phyloP scores from a whole-genome alignment of 2,329 filamentous ascomycete genomes.

The Scedosporium boydii region DNA sequence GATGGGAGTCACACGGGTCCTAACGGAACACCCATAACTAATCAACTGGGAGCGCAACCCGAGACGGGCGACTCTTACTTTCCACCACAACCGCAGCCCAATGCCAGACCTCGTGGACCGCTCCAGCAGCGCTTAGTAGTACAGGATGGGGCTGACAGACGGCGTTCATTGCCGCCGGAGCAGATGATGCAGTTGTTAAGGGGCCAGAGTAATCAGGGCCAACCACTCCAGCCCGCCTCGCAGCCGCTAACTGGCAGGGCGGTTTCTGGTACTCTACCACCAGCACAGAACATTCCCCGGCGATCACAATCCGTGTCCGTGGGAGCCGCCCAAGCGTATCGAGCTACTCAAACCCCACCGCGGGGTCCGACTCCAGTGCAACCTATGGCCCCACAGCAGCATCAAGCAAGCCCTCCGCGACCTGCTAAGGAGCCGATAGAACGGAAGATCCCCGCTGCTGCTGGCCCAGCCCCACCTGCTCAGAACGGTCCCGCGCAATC shows the following conservation, averaged over 20 bases:
- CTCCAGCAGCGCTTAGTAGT: neutral
- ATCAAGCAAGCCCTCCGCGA: neutral
- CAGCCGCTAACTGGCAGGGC: neutral
- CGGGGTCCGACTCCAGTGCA: neutral
- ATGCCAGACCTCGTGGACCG: neutral
- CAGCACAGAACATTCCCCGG: neutral
- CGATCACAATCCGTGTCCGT: neutral
- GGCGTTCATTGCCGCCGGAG: neutral
- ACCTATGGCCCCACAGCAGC: neutral
- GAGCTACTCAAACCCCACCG: neutral
- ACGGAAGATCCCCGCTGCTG: neutral
- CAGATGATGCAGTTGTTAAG: neutral
- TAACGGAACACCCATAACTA: neutral
- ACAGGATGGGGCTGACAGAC: neutral
- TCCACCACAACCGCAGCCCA: neutral
- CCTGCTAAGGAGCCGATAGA: neutral
- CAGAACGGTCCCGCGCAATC: neutral
- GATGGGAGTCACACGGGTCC: neutral
- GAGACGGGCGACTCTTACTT: conserved; percentile 4
- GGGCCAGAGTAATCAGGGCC: neutral
- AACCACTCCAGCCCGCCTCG: neutral
- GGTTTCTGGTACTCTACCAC: neutral
- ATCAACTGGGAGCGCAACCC: neutral
- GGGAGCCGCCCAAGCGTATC: neutral
- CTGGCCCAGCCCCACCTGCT: neutral